phyloP scores from a whole-genome alignment of 768 basidiomycete genomes.

The Leccinum variicolor region DNA sequence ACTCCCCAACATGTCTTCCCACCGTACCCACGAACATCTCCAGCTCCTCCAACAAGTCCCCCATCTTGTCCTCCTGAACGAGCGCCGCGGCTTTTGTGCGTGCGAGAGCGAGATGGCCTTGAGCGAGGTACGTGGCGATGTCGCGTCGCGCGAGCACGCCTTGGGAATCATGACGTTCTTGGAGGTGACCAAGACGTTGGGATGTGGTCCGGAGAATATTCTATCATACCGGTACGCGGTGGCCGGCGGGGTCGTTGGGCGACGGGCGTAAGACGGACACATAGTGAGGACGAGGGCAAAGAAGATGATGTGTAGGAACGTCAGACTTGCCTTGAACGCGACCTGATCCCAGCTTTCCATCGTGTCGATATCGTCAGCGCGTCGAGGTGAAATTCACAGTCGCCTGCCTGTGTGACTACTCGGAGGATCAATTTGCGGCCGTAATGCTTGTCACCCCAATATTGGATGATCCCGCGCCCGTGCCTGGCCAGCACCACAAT shows the following conservation, averaged over 20 bases:
- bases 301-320: background rate
- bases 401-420: background rate
- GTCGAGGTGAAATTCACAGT: background rate
- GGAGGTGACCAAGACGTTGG: conserved; percentile 65
- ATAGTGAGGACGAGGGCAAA: background rate
- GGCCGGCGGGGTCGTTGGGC: background rate
- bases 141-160: conserved; percentile 60
- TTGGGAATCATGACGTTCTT: conserved; percentile 66
- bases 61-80: conserved; percentile 57
- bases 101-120: conserved; percentile 59
- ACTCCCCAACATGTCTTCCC: conserved; percentile 53
- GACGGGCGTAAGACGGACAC: background rate
- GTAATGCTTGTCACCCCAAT: background rate
- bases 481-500: background rate
- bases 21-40: conserved; percentile 67
- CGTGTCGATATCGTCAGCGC: background rate
- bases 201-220: conserved; percentile 59
- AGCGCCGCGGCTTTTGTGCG: conserved; percentile 70
- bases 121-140: conserved; percentile 62
- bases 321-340: conserved; percentile 28
- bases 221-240: conserved; percentile 32
- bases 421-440: background rate
- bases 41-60: conserved; percentile 60
- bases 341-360: conserved; percentile 32
- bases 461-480: background rate